Percentiles rank a stretch among this genome's conserved stretches.
phyloP scores from a whole-genome alignment of 176 grass and related monocot species.

The Oryza meridionalis region DNA sequence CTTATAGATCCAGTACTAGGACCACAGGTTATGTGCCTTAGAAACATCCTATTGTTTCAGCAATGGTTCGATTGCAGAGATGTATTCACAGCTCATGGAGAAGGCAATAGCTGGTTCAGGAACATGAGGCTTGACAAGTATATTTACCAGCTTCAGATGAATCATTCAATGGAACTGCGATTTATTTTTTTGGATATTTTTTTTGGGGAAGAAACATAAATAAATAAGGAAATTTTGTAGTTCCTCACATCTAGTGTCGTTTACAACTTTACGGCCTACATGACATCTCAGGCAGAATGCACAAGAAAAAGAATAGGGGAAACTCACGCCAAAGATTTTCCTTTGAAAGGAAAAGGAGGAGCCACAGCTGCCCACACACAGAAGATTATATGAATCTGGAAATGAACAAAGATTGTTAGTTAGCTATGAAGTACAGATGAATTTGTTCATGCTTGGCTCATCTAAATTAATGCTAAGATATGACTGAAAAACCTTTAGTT shows the following conservation, averaged over 20 bases:
- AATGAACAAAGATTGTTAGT: slow-evolving; percentile 29
- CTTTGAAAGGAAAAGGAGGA: slow-evolving; percentile 95
- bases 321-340: slow-evolving; percentile 96
- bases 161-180: neutral
- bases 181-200: slow-evolving; percentile 1
- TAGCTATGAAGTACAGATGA: neutral
- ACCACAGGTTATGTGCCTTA: slow-evolving; percentile 12
- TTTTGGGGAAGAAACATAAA: slow-evolving; percentile 19
- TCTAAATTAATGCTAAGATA: slow-evolving; percentile 24
- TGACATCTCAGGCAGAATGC: slow-evolving; percentile 8
- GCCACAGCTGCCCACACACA: slow-evolving; percentile 88
- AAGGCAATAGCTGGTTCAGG: neutral
- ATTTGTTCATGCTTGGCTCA: neutral
- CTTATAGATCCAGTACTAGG: neutral
- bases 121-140: slow-evolving; percentile 15
- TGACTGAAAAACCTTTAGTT: slow-evolving; percentile 13
- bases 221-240: slow-evolving; percentile 1
- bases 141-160: slow-evolving; percentile 13
- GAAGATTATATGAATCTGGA: slow-evolving; percentile 94
- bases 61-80: slow-evolving; percentile 5
- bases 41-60: neutral
- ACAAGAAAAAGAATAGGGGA: neutral
- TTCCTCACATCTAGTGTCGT: slow-evolving; percentile 1
- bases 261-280: neutral
- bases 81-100: slow-evolving; percentile 1